phyloP scores from a whole-genome alignment of 768 basidiomycete species.

The Tulasnella sp. region DNA sequence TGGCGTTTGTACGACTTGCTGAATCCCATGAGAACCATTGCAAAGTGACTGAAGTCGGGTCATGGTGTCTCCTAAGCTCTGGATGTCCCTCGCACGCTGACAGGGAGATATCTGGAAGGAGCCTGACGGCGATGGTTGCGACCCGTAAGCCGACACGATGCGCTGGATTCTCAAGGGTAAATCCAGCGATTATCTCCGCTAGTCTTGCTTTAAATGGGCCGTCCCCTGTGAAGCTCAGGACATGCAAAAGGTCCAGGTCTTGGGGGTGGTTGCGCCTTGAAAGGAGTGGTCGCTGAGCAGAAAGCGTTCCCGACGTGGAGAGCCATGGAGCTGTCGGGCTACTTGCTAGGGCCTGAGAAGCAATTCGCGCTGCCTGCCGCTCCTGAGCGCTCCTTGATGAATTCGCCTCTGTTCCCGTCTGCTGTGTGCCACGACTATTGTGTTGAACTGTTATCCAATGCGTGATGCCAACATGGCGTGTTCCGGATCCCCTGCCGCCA shows the following conservation, averaged over 20 bases:
- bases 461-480: neutral
- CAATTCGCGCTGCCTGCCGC: neutral
- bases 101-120: neutral
- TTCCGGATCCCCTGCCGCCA: neutral
- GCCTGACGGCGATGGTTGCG: neutral
- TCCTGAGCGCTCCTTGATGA: neutral
- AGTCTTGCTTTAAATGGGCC: neutral
- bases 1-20: neutral
- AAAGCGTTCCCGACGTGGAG: neutral
- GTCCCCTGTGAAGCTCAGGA: neutral
- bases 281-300: neutral
- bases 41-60: neutral
- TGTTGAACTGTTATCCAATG: neutral
- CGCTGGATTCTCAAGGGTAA: neutral
- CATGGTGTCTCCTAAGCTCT: too few relatives aligned
- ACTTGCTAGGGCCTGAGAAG: neutral
- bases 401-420: neutral
- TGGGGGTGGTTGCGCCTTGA: neutral
- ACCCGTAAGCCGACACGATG: neutral
- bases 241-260: neutral
- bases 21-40: neutral
- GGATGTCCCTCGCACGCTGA: neutral
- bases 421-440: neutral
- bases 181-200: neutral
- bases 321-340: neutral